Evolutionary conservation across 148 eudicot species (phyloP), one percentile per base, ranked within the genome.

Genomic region (Rhododendron molle): DNA sequence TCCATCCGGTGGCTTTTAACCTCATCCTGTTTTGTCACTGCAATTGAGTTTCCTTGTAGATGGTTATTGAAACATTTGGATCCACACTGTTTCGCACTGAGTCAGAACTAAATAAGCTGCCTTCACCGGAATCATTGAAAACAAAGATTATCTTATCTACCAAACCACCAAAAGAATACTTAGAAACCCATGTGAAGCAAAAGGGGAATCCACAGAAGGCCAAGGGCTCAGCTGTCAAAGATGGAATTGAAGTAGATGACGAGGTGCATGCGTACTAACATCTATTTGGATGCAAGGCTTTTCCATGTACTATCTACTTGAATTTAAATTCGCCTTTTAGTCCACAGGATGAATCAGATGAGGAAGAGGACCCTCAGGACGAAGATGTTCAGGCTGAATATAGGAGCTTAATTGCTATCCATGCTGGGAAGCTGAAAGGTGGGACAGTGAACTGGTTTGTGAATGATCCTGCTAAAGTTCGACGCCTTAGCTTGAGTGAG

Each of bases 401-500:
- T 32, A 86, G 50, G 84, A n/a, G 83, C 47, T 84, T 92, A 85
- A 93, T 93, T 76, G 93, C 91, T 26, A 92, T 95, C 56, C 96
- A 80, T 83, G 91, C 94, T 23, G 80, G 81, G 78, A 93, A 91
- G 90, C 46, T 5, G 73, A 90, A 89, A 90, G 92, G 88, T 76
- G 88, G 87, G 47, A 78, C 88, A 23, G 36, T 46, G 28, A 49
- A 77, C 26, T 78, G 86, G 87, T 52, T 91, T 46, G 52, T 49
- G 21, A 88, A 52, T 20, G 65, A 89, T 83, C 71, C 90, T 21
- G 77, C 71, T 56, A 86, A 84, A 85, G 91, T 88, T 83, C 73
- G 83, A 36, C 95, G 98, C 20, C 79, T 93, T 74, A 93, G 96
- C 85, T 82, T 95, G 84, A 91, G 92, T 15, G 98, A 95, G 84